Percentiles rank a stretch among this genome's conserved stretches.
These are phyloP conservation scores for Diaporthe australafricana DNA, from an alignment of 2,329 filamentous ascomycete genomes.

Conservation along the genomic window DNA sequence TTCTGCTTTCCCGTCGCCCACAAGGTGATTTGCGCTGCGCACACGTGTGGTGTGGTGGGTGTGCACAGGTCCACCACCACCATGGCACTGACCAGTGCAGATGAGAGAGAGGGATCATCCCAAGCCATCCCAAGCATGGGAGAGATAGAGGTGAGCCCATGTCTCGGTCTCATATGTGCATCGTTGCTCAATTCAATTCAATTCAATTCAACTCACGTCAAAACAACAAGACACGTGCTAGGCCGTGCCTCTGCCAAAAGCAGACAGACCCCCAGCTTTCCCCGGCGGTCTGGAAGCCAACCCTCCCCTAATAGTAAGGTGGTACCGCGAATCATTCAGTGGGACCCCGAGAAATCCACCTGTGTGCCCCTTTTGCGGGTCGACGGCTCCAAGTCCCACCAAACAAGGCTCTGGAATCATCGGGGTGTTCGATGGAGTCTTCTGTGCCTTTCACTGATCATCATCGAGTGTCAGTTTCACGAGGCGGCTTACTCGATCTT, in stretches of 20 bases:
- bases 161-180: conserved; percentile 21
- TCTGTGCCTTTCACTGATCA: neutral
- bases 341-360: conserved; percentile 1
- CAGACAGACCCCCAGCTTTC: conserved; percentile 25
- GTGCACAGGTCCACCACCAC: neutral
- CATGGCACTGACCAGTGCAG: neutral
- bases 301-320: neutral
- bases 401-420: conserved; percentile 27
- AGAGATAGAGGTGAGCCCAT: conserved; percentile 2
- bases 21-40: conserved; percentile 2
- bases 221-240: conserved; percentile 12
- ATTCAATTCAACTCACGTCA: neutral
- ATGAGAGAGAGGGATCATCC: too few relatives aligned
- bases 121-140: neutral
- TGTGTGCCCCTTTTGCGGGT: conserved; percentile 23
- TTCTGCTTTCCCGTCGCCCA: neutral
- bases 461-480: neutral
- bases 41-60: neutral
- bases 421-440: conserved; percentile 11
- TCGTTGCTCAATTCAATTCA: conserved; percentile 5
- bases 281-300: conserved; percentile 29
- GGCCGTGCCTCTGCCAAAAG: neutral
- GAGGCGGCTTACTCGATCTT: conserved; percentile 23
- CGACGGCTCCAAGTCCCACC: conserved; percentile 17
- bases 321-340: conserved; percentile 14